These are phyloP conservation scores for Aspergillus terreus DNA, from an alignment of 2,329 filamentous ascomycete species.

Conservation along the genomic window DNA sequence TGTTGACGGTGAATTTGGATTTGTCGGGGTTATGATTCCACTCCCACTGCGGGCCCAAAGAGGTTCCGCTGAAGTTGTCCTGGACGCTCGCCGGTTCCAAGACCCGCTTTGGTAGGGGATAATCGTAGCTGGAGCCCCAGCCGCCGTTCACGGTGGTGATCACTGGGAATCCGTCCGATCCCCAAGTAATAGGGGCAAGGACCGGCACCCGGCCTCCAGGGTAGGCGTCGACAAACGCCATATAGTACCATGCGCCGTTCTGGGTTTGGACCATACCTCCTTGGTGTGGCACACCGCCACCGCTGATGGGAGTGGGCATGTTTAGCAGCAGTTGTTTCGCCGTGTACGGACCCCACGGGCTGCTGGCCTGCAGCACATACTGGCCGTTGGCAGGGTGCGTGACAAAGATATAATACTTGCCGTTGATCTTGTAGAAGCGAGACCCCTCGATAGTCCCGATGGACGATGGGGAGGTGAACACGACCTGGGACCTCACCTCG, in stretches of 20 bases:
- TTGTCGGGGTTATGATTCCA: slow-evolving; percentile 62
- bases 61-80: slow-evolving; percentile 45
- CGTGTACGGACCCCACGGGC: slow-evolving; percentile 48
- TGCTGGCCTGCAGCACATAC: slow-evolving; percentile 49
- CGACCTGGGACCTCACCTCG: slow-evolving; percentile 43
- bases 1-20: slow-evolving; percentile 42
- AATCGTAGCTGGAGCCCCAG: slow-evolving; percentile 42
- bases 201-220: slow-evolving; percentile 57
- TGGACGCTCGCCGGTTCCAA: too few species aligned
- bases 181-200: slow-evolving; percentile 54
- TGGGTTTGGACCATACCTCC: slow-evolving; percentile 54
- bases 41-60: slow-evolving; percentile 51
- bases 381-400: slow-evolving; percentile 46
- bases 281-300: slow-evolving; percentile 51
- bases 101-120: too few species aligned
- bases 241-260: slow-evolving; percentile 56
- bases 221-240: slow-evolving; percentile 55
- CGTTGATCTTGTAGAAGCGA: slow-evolving; percentile 57
- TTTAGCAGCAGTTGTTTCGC: too few species aligned
- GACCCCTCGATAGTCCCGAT: slow-evolving; percentile 49
- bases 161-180: slow-evolving; percentile 50
- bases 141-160: slow-evolving; percentile 42
- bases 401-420: slow-evolving; percentile 54
- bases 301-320: slow-evolving; percentile 37
- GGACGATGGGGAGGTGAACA: slow-evolving; percentile 40